Percentiles rank a stretch among this genome's conserved stretches.
Evolutionary conservation across 2,329 filamentous ascomycete species (phyloP).

Genomic region (Colletotrichum karsti): DNA sequence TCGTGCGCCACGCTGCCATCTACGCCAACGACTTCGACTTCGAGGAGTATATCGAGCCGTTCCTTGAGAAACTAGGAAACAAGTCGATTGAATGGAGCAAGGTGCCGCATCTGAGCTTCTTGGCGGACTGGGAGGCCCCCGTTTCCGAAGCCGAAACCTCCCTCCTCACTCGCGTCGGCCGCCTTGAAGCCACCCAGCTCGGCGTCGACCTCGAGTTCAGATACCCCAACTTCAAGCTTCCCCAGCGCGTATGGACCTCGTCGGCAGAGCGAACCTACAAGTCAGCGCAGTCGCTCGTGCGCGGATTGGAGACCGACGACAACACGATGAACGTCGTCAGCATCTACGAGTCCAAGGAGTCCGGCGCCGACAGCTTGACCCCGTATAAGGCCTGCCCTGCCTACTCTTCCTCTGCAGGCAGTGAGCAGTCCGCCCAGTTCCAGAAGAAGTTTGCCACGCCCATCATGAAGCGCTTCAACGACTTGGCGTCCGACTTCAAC

Average conservation of each 20-base stretch:
- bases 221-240: conserved; percentile 62
- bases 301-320: conserved; percentile 61
- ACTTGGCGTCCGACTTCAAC: conserved; percentile 64
- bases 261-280: conserved; percentile 69
- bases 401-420: conserved; percentile 66
- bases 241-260: conserved; percentile 67
- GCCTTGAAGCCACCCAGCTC: conserved; percentile 66
- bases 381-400: conserved; percentile 72
- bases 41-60: conserved; percentile 64
- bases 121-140: conserved; percentile 64
- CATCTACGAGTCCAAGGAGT: conserved; percentile 63
- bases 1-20: conserved; percentile 67
- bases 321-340: conserved; percentile 62
- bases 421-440: conserved; percentile 60
- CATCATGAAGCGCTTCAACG: conserved; percentile 65
- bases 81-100: conserved; percentile 65
- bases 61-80: conserved; percentile 66
- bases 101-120: conserved; percentile 63
- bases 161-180: conserved; percentile 68
- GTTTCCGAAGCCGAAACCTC: conserved; percentile 65
- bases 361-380: conserved; percentile 68
- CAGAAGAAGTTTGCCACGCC: conserved; percentile 66
- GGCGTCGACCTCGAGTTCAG: conserved; percentile 66
- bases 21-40: conserved; percentile 69
- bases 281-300: conserved; percentile 65